A percentile compares a stretch with the other conserved stretches of the same genome.
Evolutionary conservation across 1,284 basidiomycete species (phyloP).

Genomic region (Austroboletus rostrupii): DNA sequence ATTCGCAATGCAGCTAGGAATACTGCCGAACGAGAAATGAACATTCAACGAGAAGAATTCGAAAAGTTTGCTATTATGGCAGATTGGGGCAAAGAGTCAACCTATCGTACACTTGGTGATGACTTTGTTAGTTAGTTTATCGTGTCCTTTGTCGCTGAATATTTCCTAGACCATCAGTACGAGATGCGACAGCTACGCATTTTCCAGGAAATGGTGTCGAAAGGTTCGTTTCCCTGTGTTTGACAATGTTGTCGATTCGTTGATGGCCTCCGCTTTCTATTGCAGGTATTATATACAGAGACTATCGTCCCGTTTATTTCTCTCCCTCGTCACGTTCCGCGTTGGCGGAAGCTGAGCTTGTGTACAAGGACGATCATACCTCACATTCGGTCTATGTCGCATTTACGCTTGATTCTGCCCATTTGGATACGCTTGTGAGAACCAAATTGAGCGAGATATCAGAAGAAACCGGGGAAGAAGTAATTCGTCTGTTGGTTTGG

Average conservation of each 20-base stretch:
- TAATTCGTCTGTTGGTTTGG: slow-evolving; percentile 81
- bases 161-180: slow-evolving; percentile 69
- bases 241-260: neutral
- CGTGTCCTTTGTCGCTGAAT: neutral
- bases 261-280: neutral
- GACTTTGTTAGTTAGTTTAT: neutral
- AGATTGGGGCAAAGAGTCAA: slow-evolving; percentile 76
- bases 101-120: slow-evolving; percentile 83
- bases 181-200: slow-evolving; percentile 87
- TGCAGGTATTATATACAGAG: slow-evolving; percentile 78
- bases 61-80: slow-evolving; percentile 87
- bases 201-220: slow-evolving; percentile 86
- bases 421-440: slow-evolving; percentile 11
- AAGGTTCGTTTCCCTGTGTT: slow-evolving; percentile 45
- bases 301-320: slow-evolving; percentile 90
- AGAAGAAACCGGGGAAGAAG: slow-evolving; percentile 19
- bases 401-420: slow-evolving; percentile 53
- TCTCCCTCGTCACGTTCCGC: slow-evolving; percentile 95
- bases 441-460: slow-evolving; percentile 12
- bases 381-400: slow-evolving; percentile 87
- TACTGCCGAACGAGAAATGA: slow-evolving; percentile 77
- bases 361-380: slow-evolving; percentile 85
- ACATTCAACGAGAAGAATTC: slow-evolving; percentile 80
- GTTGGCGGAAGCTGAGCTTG: slow-evolving; percentile 92
- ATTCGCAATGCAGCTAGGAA: slow-evolving; percentile 72